phyloP scores from a whole-genome alignment of 1,284 basidiomycete genomes.

The Trametes sp. region DNA sequence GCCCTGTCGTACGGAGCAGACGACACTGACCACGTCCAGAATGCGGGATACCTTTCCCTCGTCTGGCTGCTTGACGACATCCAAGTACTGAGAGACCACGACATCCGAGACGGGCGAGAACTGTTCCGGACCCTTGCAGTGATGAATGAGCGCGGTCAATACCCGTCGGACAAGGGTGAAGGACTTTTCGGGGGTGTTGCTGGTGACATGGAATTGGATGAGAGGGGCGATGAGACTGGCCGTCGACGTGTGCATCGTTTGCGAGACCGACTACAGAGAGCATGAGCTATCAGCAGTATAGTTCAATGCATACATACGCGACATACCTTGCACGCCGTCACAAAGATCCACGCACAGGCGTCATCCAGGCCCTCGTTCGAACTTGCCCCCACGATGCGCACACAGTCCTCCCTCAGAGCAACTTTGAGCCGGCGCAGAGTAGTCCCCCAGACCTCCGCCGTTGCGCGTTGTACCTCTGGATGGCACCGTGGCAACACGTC shows the following conservation, averaged over 20 bases:
- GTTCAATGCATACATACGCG: background rate
- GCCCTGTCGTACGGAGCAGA: conserved; percentile 69
- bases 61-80: conserved; percentile 27
- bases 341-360: conserved; percentile 70
- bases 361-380: conserved; percentile 56
- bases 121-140: conserved; percentile 72
- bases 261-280: conserved; percentile 66
- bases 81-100: conserved; percentile 48
- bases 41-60: conserved; percentile 46
- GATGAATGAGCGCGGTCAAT: conserved; percentile 82
- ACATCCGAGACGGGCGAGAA: conserved; percentile 68
- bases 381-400: conserved; percentile 53
- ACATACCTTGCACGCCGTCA: conserved; percentile 76
- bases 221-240: conserved; percentile 67
- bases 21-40: conserved; percentile 57
- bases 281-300: background rate
- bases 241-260: conserved; percentile 82
- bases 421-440: conserved; percentile 69
- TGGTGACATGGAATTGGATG: conserved; percentile 58
- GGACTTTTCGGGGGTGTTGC: conserved; percentile 50
- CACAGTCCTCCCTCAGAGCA: conserved; percentile 57
- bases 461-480: conserved; percentile 72
- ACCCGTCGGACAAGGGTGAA: conserved; percentile 70
- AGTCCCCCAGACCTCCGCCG: conserved; percentile 82
- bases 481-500: conserved; percentile 62